Percentiles rank a stretch among this genome's conserved stretches.
Conservation (phyloP, 2,329 filamentous ascomycete species). For the Chrysosporium keratinophilum region DNA sequence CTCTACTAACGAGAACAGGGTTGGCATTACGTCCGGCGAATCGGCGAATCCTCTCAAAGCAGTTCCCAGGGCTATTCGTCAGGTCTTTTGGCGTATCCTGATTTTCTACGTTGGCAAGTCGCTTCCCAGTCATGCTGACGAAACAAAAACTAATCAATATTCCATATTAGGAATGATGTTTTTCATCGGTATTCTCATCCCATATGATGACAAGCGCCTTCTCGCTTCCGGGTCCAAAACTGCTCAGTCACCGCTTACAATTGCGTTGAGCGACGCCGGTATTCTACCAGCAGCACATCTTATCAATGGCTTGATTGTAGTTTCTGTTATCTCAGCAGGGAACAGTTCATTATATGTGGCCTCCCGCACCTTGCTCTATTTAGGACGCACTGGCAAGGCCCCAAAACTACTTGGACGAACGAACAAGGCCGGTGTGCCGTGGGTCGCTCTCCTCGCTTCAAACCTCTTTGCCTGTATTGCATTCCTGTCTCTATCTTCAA, state of each 20-base stretch:
- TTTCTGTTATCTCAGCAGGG: constrained; percentile 60
- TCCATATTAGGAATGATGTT: constrained; percentile 49
- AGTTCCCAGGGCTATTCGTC: constrained; percentile 36
- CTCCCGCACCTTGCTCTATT: constrained; percentile 62
- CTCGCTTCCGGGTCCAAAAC: constrained; percentile 53
- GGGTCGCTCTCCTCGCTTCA: constrained; percentile 56
- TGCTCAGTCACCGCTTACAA: constrained; percentile 61
- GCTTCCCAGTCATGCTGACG: not conserved
- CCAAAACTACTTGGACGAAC: constrained; percentile 59
- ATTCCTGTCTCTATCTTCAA: constrained; percentile 25
- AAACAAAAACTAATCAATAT: not conserved
- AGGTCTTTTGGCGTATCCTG: constrained; percentile 35
- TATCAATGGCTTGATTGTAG: constrained; percentile 66
- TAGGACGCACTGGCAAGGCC: constrained; percentile 63
- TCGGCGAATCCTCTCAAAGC: constrained; percentile 36
- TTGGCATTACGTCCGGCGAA: constrained; percentile 30
- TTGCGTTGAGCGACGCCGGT: constrained; percentile 62
- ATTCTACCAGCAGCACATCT: constrained; percentile 64
- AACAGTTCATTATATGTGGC: constrained; percentile 71
- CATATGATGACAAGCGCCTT: constrained; percentile 55
- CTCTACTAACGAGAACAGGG: constrained; percentile 20
- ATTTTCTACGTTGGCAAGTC: constrained; percentile 49
- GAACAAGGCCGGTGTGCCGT: constrained; percentile 50
- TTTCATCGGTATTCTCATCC: constrained; percentile 65
- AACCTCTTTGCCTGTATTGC: constrained; percentile 53